Conservation (phyloP, 345 rosid genomes). For the Lumnitzera littorea region DNA sequence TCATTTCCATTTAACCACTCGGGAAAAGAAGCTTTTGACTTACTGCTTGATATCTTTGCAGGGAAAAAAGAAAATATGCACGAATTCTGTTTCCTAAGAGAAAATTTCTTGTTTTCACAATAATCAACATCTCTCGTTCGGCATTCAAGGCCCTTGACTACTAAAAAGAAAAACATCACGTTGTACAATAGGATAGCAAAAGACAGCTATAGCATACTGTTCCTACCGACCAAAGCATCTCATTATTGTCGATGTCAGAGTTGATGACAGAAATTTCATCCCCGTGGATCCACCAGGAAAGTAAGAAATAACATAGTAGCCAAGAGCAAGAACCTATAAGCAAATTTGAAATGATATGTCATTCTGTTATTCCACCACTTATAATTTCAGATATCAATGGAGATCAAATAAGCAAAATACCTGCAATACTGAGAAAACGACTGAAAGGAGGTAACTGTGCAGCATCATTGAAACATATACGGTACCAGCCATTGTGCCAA, state of each 20-base stretch:
- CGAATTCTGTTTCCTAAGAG: no score
- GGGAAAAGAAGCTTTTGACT: no score
- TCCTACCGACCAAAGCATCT: slow-evolving; percentile 56
- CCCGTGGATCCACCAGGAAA: slow-evolving; percentile 72
- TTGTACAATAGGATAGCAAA: neutral
- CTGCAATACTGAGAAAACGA: slow-evolving; percentile 85
- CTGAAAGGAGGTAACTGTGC: slow-evolving; percentile 90
- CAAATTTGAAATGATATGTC: slow-evolving; percentile 5
- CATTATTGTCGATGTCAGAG: slow-evolving; percentile 46
- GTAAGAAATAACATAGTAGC: slow-evolving; percentile 66
- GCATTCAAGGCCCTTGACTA: neutral
- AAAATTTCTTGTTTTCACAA: no score
- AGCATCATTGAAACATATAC: slow-evolving; percentile 89
- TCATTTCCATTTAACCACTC: no score
- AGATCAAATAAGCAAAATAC: slow-evolving; percentile 24
- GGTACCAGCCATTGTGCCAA: slow-evolving; percentile 85
- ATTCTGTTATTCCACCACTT: neutral
- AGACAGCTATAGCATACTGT: neutral
- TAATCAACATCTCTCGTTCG: no score
- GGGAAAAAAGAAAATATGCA: no score
- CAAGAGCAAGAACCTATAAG: slow-evolving; percentile 48
- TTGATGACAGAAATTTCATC: slow-evolving; percentile 46
- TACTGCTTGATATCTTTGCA: no score
- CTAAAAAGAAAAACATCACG: neutral
- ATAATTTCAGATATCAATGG: neutral